Evolutionary conservation across 257 asterid genomes (phyloP).

Genomic region (Nicotiana undulata): DNA sequence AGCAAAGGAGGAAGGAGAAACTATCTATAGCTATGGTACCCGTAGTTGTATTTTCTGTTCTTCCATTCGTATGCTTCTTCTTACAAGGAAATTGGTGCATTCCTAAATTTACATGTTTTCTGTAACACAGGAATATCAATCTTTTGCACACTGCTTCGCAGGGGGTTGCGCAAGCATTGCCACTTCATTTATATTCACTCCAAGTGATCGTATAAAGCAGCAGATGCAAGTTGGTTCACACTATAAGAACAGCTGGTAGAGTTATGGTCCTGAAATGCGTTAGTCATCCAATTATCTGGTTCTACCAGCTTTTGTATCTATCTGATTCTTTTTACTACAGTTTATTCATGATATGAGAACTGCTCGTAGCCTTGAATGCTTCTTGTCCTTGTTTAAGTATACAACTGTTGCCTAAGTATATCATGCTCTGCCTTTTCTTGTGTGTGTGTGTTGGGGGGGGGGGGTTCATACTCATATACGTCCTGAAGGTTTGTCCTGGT

Average conservation of each 20-base stretch:
- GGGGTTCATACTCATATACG: background rate
- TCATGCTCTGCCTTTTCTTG: background rate
- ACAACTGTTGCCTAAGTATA: background rate
- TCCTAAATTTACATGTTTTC: background rate
- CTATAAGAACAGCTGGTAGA: constrained; percentile 79
- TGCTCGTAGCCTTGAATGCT: background rate
- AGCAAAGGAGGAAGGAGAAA: background rate
- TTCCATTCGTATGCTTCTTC: background rate
- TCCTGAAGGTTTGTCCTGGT: background rate
- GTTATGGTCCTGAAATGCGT: constrained; percentile 4
- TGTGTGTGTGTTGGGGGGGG: too few relatives aligned
- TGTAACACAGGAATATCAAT: constrained; percentile 55
- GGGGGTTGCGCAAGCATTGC: constrained; percentile 96
- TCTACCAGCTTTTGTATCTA: background rate
- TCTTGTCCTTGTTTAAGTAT: background rate
- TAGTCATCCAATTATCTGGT: background rate
- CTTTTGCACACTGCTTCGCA: constrained; percentile 81
- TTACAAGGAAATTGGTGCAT: background rate
- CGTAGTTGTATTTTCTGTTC: background rate
- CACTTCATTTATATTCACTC: constrained; percentile 90
- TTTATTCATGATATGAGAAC: background rate
- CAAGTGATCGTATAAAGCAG: constrained; percentile 91
- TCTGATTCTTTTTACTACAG: background rate
- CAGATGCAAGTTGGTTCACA: constrained; percentile 94
- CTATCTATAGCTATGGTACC: background rate